Evolutionary conservation across 805 yeast genomes (phyloP).

Genomic region (Candida quercuum): DNA sequence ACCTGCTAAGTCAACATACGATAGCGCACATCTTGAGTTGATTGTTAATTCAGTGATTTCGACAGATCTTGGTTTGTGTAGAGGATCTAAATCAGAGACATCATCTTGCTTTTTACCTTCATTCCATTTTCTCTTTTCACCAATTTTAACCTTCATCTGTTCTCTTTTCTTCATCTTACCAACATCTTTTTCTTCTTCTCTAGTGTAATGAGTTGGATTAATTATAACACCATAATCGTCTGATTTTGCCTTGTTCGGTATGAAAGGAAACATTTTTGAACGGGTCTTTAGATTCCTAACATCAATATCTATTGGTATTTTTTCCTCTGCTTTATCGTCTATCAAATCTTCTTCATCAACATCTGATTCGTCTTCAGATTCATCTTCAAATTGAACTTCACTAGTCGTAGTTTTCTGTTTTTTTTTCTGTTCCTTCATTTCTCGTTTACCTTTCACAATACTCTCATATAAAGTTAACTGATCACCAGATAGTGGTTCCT

Average conservation of each 20-base stretch:
- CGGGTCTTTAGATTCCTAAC: conserved; percentile 24
- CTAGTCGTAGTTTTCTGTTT: conserved; percentile 26
- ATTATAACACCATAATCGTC: conserved; percentile 90
- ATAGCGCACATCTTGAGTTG: conserved; percentile 60
- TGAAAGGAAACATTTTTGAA: conserved; percentile 71
- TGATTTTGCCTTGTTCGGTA: conserved; percentile 48
- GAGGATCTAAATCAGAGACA: conserved; percentile 42
- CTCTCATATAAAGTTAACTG: conserved; percentile 47
- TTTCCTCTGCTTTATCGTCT: conserved; percentile 24
- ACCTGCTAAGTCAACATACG: conserved; percentile 79
- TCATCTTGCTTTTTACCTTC: conserved; percentile 44
- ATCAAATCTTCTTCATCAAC: conserved; percentile 21
- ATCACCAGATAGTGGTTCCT: conserved; percentile 43
- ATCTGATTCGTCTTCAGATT: conserved; percentile 23
- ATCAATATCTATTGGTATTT: conserved; percentile 28
- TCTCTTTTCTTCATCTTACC: conserved; percentile 24
- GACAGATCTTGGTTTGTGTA: conserved; percentile 47
- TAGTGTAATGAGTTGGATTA: conserved; percentile 55
- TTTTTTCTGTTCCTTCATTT: conserved; percentile 26
- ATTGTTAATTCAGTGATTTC: conserved; percentile 29
- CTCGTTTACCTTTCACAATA: conserved; percentile 40
- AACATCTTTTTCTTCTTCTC: conserved; percentile 42
- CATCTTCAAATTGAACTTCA: conserved; percentile 22
- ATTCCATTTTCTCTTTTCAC: conserved; percentile 32
- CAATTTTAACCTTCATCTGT: conserved; percentile 24